These are phyloP conservation scores for Rutstroemia sp. DNA, from an alignment of 2,329 filamentous ascomycete species.

Conservation along the genomic window DNA sequence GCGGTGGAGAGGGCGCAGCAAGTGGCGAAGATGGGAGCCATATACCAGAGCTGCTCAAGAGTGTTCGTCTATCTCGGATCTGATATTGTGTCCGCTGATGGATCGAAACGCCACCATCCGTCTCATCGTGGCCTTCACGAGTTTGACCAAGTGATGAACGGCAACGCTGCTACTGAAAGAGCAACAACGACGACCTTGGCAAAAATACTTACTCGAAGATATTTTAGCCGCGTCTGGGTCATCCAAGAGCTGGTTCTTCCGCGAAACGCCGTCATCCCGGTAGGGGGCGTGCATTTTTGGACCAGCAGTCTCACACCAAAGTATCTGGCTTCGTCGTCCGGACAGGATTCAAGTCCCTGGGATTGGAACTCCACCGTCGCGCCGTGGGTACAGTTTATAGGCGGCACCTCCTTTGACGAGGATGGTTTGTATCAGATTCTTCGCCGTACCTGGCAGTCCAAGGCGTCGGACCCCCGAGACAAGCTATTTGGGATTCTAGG, in stretches of 20 bases:
- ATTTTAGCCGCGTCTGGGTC: not conserved
- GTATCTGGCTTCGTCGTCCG: not conserved
- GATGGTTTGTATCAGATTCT: not conserved
- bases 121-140: not conserved
- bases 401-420: not conserved
- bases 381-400: not conserved
- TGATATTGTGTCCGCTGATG: not conserved
- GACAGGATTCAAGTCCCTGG: not conserved
- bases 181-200: not conserved
- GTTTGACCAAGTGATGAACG: not conserved
- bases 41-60: not conserved
- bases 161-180: too few relatives aligned
- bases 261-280: not conserved
- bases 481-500: not conserved
- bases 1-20: not conserved
- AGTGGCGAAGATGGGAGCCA: not conserved
- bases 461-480: not conserved
- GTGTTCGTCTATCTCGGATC: not conserved
- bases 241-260: not conserved
- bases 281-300: not conserved
- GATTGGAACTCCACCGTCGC: not conserved
- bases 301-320: not conserved
- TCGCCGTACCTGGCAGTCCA: not conserved
- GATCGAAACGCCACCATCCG: not conserved
- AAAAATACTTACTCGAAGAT: not conserved